Percentiles rank a stretch among this genome's conserved stretches.
Evolutionary conservation across 2,329 filamentous ascomycete genomes (phyloP).

Genomic region (Epichloe amarillans): DNA sequence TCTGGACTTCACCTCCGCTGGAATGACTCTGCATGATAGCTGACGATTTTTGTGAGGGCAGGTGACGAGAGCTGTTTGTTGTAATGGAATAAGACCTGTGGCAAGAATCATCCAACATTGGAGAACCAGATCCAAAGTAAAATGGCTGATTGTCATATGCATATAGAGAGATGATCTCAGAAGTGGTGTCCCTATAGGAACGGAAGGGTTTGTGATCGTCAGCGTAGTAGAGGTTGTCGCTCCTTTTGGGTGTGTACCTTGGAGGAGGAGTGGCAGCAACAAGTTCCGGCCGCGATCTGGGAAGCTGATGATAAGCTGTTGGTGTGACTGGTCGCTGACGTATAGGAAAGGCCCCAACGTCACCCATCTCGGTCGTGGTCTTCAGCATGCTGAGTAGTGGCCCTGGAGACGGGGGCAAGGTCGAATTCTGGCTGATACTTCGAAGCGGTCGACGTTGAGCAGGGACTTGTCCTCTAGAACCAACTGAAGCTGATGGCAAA

Average conservation of each 20-base stretch:
- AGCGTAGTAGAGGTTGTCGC: constrained; percentile 18
- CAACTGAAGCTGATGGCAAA: constrained; percentile 7
- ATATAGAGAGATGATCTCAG: constrained; percentile 44
- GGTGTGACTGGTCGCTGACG: constrained; percentile 18
- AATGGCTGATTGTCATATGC: constrained; percentile 36
- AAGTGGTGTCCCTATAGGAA: constrained; percentile 37
- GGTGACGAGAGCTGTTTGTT: constrained; percentile 31
- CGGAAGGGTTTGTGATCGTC: constrained; percentile 33
- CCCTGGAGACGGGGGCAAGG: constrained; percentile 33
- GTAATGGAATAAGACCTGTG: constrained; percentile 43
- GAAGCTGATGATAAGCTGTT: constrained; percentile 14
- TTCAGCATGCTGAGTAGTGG: constrained; percentile 52
- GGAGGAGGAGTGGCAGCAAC: constrained; percentile 16
- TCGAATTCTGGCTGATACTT: constrained; percentile 29
- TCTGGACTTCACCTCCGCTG: constrained; percentile 29
- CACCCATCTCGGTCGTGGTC: constrained; percentile 52
- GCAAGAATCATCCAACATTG: constrained; percentile 30
- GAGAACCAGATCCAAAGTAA: constrained; percentile 27
- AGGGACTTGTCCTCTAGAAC: constrained; percentile 10
- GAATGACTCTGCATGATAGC: constrained; percentile 34
- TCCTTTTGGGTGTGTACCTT: constrained; percentile 15
- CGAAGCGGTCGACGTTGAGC: constrained; percentile 27
- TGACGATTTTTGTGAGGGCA: constrained; percentile 35
- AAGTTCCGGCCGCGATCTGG: constrained; percentile 17
- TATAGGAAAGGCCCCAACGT: constrained; percentile 48